Conservation (phyloP, 1,139 yeast species). For the Sugiyamaella paludigena region DNA sequence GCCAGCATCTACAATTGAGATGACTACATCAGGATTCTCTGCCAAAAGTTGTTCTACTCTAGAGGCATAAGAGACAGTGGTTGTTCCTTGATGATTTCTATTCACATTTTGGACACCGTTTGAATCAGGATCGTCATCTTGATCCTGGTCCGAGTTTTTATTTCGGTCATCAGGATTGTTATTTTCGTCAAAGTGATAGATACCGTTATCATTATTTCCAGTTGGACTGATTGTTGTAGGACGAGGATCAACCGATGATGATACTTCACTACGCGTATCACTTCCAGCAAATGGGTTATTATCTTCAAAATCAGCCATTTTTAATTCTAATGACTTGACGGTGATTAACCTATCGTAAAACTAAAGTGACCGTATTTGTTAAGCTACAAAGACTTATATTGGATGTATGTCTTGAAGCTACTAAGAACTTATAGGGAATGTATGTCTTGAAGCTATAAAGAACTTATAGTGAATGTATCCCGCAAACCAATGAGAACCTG, state of each 20-base stretch:
- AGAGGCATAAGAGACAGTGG: constrained; percentile 32
- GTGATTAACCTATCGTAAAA: too few species aligned
- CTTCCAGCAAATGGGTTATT: constrained; percentile 45
- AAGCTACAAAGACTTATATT: too few species aligned
- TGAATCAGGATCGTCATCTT: constrained; percentile 2
- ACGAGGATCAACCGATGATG: constrained; percentile 7
- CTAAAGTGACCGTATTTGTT: too few species aligned
- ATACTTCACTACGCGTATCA: constrained; percentile 27
- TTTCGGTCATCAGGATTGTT: not conserved
- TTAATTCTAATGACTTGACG: not conserved
- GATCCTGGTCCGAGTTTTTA: not conserved
- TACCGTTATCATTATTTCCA: constrained; percentile 6
- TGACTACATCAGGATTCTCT: constrained; percentile 38
- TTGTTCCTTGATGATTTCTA: not conserved
- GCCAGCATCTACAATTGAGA: constrained; percentile 71
- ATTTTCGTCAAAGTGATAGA: not conserved
- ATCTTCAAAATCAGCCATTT: constrained; percentile 43
- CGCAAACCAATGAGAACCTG: too few species aligned
- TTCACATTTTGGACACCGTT: not conserved
- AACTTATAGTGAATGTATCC: too few species aligned
- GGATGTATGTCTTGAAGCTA: too few species aligned
- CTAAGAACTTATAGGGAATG: too few species aligned
- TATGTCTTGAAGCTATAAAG: too few species aligned
- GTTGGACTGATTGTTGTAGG: not conserved
- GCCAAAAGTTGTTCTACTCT: constrained; percentile 40